Conservation (phyloP, 2,329 filamentous ascomycete species). For the Aspergillus fructus region DNA sequence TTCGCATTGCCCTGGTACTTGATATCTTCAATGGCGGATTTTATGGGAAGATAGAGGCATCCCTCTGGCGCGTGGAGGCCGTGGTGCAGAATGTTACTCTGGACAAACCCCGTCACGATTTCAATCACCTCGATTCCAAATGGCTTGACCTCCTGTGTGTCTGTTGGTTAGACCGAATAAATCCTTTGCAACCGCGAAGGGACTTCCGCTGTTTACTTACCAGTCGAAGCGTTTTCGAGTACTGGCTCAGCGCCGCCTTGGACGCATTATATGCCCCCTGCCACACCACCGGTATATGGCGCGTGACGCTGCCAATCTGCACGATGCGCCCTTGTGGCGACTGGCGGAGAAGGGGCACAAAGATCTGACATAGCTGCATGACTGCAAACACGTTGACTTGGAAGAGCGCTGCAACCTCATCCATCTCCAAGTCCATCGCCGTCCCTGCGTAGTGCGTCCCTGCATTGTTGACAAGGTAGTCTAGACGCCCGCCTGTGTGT, state of each 20-base stretch:
- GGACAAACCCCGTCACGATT: conserved; percentile 1
- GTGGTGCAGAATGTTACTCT: conserved; percentile 4
- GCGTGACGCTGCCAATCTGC: conserved; percentile 21
- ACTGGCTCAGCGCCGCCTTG: conserved; percentile 6
- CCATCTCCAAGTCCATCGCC: not conserved
- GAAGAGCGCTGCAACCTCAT: not conserved
- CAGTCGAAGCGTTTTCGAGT: not conserved
- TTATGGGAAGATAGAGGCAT: not conserved
- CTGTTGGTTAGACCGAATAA: too few relatives aligned
- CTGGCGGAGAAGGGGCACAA: conserved; percentile 16
- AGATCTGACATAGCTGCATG: conserved; percentile 19
- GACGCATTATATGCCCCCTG: conserved; percentile 1
- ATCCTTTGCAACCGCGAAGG: too few relatives aligned
- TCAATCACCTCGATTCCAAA: conserved; percentile 2
- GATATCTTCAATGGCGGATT: conserved; percentile 9
- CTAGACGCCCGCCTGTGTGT: conserved; percentile 5
- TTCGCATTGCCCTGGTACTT: conserved; percentile 18
- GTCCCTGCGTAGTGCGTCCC: conserved; percentile 5
- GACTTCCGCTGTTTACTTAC: not conserved
- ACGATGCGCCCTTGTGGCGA: conserved; percentile 15
- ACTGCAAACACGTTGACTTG: conserved; percentile 8
- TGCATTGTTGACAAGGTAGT: conserved; percentile 15
- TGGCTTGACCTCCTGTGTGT: not conserved
- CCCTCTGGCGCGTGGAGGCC: not conserved
- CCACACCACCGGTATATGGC: conserved; percentile 2